Base-by-base conservation (phyloP, 2,329 filamentous ascomycete species). In the Pseudogymnoascus sp. region DNA sequence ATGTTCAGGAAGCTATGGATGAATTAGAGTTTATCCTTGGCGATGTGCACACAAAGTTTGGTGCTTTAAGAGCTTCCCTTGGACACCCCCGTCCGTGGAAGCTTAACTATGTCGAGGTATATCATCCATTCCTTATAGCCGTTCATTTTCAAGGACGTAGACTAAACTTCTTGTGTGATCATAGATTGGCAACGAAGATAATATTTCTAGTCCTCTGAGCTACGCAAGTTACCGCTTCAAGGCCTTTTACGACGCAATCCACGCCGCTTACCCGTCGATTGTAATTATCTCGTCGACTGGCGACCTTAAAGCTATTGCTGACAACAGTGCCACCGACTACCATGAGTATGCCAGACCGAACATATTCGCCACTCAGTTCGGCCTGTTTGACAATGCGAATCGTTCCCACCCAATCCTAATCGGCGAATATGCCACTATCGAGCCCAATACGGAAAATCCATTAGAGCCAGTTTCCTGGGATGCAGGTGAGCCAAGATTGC, bases 11-110 rank as follows among this genome's bases (percentile, higher is more conserved):
- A 63, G 79, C 77, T 1, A 68, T 83, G 38, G 74, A 83, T 65
- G 79, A 83, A 66, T 73, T 84, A 23, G 80, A 84, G 66, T 83
- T 83, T 68, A 71, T 83, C 18, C 75, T 78, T 43, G 80, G 81
- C 0, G 72, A 76, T 49, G 65, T 72, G 0, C 73, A 74, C n/a
- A 81, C 78, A 0, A 72, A 71, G 1, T 80, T 77, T 66, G 81
- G 81, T 23, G 76, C 77, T 8, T 69, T 77, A 5, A 77, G 82
- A n/a, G 79, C 78, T 4, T 73, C 76, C 1, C 73, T 81, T 9
- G 82, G 82, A 1, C 78, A 83, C 66, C 73, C 79, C 1, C 72
- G 79, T 12, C 81, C 82, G 1, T 84, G 80, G 72, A 69, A 65
- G 2, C 73, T 84, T 65, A 78, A 78, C 12, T 80, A 77, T 63